These are phyloP conservation scores for Blastobotrys illinoisensis DNA, from an alignment of 1,139 yeast genomes.

Conservation along the genomic window DNA sequence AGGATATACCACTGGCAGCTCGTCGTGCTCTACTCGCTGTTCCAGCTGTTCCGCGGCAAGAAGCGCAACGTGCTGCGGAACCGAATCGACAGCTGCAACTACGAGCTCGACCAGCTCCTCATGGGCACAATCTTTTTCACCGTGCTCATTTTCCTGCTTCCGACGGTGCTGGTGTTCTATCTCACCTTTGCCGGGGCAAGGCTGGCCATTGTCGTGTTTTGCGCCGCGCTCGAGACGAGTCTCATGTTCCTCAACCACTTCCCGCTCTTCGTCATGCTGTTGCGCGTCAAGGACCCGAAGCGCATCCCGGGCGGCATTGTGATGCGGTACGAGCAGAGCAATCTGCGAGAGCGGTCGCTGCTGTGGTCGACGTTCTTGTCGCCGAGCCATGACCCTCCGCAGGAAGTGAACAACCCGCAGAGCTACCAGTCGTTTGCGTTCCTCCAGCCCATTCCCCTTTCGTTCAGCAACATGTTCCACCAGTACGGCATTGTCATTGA, in stretches of 20 bases:
- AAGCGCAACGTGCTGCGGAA: slow-evolving; percentile 77
- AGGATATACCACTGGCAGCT: slow-evolving; percentile 74
- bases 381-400: neutral
- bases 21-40: slow-evolving; percentile 62
- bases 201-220: slow-evolving; percentile 44
- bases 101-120: slow-evolving; percentile 79
- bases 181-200: slow-evolving; percentile 62
- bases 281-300: slow-evolving; percentile 74
- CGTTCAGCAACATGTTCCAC: slow-evolving; percentile 40
- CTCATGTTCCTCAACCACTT: slow-evolving; percentile 71
- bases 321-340: slow-evolving; percentile 30
- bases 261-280: slow-evolving; percentile 75
- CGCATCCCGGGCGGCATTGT: slow-evolving; percentile 87
- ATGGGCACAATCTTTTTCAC: slow-evolving; percentile 87
- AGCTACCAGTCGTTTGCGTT: slow-evolving; percentile 19
- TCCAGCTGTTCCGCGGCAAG: slow-evolving; percentile 84
- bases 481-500: slow-evolving; percentile 42
- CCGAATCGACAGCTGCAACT: slow-evolving; percentile 79
- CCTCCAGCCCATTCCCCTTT: slow-evolving; percentile 43
- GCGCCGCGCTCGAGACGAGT: slow-evolving; percentile 53
- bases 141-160: slow-evolving; percentile 67
- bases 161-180: slow-evolving; percentile 85
- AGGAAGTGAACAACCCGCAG: slow-evolving; percentile 15
- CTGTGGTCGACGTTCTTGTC: neutral
- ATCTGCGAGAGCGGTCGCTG: neutral